phyloP scores from a whole-genome alignment of 2,329 filamentous ascomycete species.

The Calonectria ilicicola region DNA sequence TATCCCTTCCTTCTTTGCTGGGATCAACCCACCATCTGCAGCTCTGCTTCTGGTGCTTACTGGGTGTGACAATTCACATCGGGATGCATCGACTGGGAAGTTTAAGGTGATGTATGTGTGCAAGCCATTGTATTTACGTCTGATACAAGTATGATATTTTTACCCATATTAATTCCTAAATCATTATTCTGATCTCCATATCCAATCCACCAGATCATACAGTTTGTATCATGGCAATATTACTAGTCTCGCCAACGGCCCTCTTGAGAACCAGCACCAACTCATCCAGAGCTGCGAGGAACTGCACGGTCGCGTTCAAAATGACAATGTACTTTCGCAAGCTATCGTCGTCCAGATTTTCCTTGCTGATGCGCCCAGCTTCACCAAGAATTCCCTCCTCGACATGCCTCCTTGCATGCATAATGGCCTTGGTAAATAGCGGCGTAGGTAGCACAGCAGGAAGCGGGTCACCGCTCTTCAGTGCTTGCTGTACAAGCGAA shows the following conservation, averaged over 20 bases:
- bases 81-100: no score
- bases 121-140: background rate
- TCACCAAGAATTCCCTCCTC: background rate
- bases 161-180: background rate
- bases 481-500: slow-evolving; percentile 14
- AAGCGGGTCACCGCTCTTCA: slow-evolving; percentile 21
- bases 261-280: slow-evolving; percentile 19
- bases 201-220: background rate
- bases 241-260: slow-evolving; percentile 14
- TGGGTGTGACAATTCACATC: no score
- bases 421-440: slow-evolving; percentile 12
- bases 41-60: no score
- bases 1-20: no score
- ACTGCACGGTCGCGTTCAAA: slow-evolving; percentile 9
- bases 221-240: slow-evolving; percentile 8
- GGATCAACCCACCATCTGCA: no score
- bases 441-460: slow-evolving; percentile 26
- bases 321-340: slow-evolving; percentile 11
- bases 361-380: background rate
- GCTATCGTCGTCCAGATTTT: background rate
- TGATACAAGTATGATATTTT: background rate
- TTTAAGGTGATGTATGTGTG: no score
- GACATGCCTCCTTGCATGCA: background rate
- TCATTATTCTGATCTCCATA: background rate
- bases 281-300: slow-evolving; percentile 16